Base-by-base conservation (phyloP, 2,329 filamentous ascomycete genomes). In the Epichloe gansuensis region DNA sequence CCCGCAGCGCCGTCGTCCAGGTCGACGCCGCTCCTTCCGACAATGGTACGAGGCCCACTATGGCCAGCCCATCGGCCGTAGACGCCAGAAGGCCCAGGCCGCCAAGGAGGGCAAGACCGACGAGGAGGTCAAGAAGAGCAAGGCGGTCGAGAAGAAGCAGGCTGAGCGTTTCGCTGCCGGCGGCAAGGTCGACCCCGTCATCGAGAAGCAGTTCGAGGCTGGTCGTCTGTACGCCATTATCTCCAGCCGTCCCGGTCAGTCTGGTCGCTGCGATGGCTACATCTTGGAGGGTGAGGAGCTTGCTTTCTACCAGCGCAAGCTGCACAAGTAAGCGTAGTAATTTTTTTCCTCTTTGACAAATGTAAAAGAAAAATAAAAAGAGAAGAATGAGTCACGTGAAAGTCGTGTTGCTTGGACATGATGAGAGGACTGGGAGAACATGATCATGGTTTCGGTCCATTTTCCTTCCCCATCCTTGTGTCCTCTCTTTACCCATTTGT, bases 41-140 rank as follows among this genome's bases (percentile, higher is more conserved):
- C 91, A 97, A 80, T 98, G 93, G 93, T 98, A 95, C 79, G 93
- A 98, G 85, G 89, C 93, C 65, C 93, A 98, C 86, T 98, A 98
- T 83, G 93, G 93, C 72, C 82, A 88, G 75, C 67, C 80, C 67
- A 72, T 98, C 60, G 93, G 93, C 73, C 88, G 91, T 68, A 86
- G 86, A 77, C 88, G 91, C 77, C 90, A 95, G 81, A 81, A 85
- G 74, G 91, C 94, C 76, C 76, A 73, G 70, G 68, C 68, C 54
- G 67, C 76, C 71, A 72, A 75, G 67, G 73, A 77, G 67, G 78
- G 78, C 66, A 81, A 82, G 72, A 72, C 78, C 60, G 74, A 77
- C 65, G 78, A 89, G 75, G 82, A 85, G 66, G 73, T 72, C 65
- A 94, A 95, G 87, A 96, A 95, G 87, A 90, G 85, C 81, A 94